Conservation (phyloP, 2,329 filamentous ascomycete genomes). For the Myotisia sp. region DNA sequence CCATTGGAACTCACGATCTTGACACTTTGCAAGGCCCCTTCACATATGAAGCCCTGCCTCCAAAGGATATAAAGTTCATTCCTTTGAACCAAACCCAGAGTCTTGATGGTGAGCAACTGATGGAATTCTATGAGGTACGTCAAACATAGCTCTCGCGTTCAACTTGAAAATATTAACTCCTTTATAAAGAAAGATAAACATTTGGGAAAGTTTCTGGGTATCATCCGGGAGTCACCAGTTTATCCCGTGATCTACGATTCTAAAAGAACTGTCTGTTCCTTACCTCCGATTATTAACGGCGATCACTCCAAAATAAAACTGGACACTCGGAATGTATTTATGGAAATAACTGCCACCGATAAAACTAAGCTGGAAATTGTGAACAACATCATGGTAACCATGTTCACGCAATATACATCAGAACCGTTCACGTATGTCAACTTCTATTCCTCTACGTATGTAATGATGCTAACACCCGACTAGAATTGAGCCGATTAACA, state of each 20-base stretch:
- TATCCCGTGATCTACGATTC: slow-evolving; percentile 94
- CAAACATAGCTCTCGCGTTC: slow-evolving; percentile 1
- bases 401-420: slow-evolving; percentile 86
- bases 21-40: slow-evolving; percentile 90
- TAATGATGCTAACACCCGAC: background rate
- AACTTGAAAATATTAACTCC: background rate
- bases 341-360: slow-evolving; percentile 93
- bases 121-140: slow-evolving; percentile 69
- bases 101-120: slow-evolving; percentile 77
- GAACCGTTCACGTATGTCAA: slow-evolving; percentile 59
- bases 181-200: slow-evolving; percentile 61
- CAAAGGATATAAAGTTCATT: slow-evolving; percentile 80
- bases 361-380: slow-evolving; percentile 94
- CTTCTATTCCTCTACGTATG: background rate
- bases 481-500: slow-evolving; percentile 74
- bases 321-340: slow-evolving; percentile 84
- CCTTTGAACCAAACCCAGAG: slow-evolving; percentile 84
- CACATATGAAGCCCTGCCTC: slow-evolving; percentile 82
- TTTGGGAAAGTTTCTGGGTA: slow-evolving; percentile 77
- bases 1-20: slow-evolving; percentile 92
- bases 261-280: slow-evolving; percentile 71
- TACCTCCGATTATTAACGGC: slow-evolving; percentile 95
- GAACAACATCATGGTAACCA: slow-evolving; percentile 85
- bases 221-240: slow-evolving; percentile 82
- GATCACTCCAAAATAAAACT: slow-evolving; percentile 92